Evolutionary conservation across 2,329 filamentous ascomycete species (phyloP), one percentile per base, ranked within the genome.

Genomic region (Drechslerella dactyloides): DNA sequence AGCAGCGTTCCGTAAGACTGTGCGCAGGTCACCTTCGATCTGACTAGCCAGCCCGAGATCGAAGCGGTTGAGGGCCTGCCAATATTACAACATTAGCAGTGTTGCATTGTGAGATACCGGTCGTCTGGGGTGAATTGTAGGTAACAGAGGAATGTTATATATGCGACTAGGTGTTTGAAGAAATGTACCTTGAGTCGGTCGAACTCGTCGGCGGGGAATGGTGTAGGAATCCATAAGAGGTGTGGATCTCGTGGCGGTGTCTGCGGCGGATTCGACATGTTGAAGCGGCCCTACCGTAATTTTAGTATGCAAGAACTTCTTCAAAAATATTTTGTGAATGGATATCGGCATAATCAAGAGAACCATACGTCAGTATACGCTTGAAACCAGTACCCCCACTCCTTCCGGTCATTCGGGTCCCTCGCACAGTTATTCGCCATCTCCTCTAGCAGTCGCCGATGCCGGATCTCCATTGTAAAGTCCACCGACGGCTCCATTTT

Each of bases 241-340:
- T 60, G 70, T 7, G 46, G 23, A 15, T 75, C 74, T 3, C 75
- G 70, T 15, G 74, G 74, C 15, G 78, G 78, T 23, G 78, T 78
- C 19, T 76, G 62, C n/a, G 79, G 79, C 15, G 79, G 79, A 50
- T 76, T 76, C 1, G 74, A 77, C 40, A 79, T 55, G 54, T 78
- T 80, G 63, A 76, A 80, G 17, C 76, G 74, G 2, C 79, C 79
- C 77, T 80, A 21, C 19, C 19, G 8, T 19, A 10, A n/a, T n/a
- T n/a, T n/a, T n/a, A n/a, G n/a, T n/a, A n/a, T n/a, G n/a, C n/a
- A n/a, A n/a, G n/a, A n/a, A n/a, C n/a, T n/a, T n/a, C n/a, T n/a
- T n/a, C n/a, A n/a, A n/a, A n/a, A n/a, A n/a, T n/a, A n/a, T n/a
- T n/a, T n/a, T n/a, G n/a, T 65, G 23, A 35, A 24, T 44, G 8